phyloP scores from a whole-genome alignment of 768 basidiomycete species.

The Collybia mongolica region DNA sequence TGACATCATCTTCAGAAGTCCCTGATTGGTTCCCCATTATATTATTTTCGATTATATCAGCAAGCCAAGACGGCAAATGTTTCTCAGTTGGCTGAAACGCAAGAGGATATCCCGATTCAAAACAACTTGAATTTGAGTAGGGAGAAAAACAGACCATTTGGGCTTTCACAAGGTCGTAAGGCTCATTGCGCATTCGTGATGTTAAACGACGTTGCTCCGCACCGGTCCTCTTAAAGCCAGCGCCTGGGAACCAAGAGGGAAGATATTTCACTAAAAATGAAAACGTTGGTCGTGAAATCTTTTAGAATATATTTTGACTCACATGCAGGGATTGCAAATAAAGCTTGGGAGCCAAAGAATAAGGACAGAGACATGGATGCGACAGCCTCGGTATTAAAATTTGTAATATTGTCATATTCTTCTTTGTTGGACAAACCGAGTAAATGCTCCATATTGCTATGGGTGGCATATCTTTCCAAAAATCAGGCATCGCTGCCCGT shows the following conservation, averaged over 20 bases:
- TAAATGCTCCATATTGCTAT: not conserved
- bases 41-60: too few species aligned
- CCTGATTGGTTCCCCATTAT: too few species aligned
- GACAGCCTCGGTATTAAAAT: conserved; percentile 28
- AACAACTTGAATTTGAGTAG: not conserved
- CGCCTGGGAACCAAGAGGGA: conserved; percentile 45
- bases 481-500: too few species aligned
- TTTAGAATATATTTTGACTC: too few species aligned
- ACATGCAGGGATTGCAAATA: too few species aligned
- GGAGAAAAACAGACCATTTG: conserved; percentile 6
- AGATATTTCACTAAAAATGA: conserved; percentile 33
- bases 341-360: not conserved
- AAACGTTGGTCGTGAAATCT: not conserved
- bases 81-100: conserved; percentile 31
- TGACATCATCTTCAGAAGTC: conserved; percentile 25
- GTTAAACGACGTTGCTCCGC: conserved; percentile 29
- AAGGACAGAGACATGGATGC: conserved; percentile 37
- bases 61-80: conserved; percentile 28
- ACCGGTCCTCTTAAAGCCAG: conserved; percentile 34
- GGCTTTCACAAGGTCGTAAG: conserved; percentile 37
- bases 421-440: conserved; percentile 37
- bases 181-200: conserved; percentile 23
- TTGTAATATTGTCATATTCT: conserved; percentile 32
- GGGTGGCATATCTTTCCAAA: too few species aligned
- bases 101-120: too few species aligned